phyloP scores from a whole-genome alignment of 768 basidiomycete species.

The Pholiota microspora region DNA sequence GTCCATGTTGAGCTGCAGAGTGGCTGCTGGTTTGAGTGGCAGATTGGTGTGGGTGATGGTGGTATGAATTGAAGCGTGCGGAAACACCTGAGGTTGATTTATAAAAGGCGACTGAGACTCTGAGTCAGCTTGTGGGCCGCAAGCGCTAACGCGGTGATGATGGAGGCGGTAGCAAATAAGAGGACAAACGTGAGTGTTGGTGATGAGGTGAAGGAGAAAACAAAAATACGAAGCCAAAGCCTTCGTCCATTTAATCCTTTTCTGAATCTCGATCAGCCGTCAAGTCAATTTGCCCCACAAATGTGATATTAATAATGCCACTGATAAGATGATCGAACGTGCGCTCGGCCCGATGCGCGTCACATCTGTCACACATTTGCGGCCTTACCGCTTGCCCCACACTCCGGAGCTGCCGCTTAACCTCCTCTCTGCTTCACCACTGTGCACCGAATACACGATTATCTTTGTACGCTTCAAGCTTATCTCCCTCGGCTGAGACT shows the following conservation, averaged over 20 bases:
- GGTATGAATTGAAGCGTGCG: conserved; percentile 11
- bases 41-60: conserved; percentile 2
- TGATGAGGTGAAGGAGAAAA: conserved; percentile 8
- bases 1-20: conserved; percentile 45
- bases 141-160: conserved; percentile 17
- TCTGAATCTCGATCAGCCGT: conserved; percentile 14
- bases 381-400: conserved; percentile 1
- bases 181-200: conserved; percentile 29
- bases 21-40: conserved; percentile 8
- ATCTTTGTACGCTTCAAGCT: neutral
- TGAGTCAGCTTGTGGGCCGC: conserved; percentile 13
- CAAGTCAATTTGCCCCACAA: conserved; percentile 26
- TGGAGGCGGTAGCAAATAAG: conserved; percentile 15
- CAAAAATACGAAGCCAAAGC: neutral
- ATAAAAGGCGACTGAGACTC: conserved; percentile 13
- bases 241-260: conserved; percentile 3
- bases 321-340: conserved; percentile 23
- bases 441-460: neutral
- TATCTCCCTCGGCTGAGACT: neutral
- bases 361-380: conserved; percentile 8
- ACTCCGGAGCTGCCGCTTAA: conserved; percentile 2
- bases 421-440: neutral
- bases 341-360: conserved; percentile 20
- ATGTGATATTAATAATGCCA: too few species aligned
- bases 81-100: conserved; percentile 16